Evolutionary conservation across 345 rosid genomes (phyloP).

Genomic region (Brassica napus): Da-Ae NC_063452.1:22058501-22059000

Average conservation of each 20-base stretch:
- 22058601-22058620: background rate
- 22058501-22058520: conserved; percentile 52
- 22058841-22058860: background rate
- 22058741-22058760: conserved; percentile 96
- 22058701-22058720: conserved; percentile 97
- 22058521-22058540: conserved; percentile 90
- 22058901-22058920: conserved; percentile 60
- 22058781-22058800: conserved; percentile 94
- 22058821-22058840: background rate
- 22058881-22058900: background rate
- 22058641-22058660: conserved; percentile 65
- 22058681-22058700: conserved; percentile 97
- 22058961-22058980: conserved; percentile 89
- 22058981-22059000: conserved; percentile 96
- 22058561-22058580: conserved; percentile 27
- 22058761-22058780: conserved; percentile 90
- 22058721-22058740: conserved; percentile 88
- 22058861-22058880: background rate
- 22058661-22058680: conserved; percentile 67
- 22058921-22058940: conserved; percentile 80
- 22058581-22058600: background rate
- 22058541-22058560: conserved; percentile 52
- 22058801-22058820: conserved; percentile 57
- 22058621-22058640: conserved; percentile 48
- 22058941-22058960: conserved; percentile 62